These are phyloP conservation scores for Mixia osmundae DNA, from an alignment of 1,284 basidiomycete species.

Conservation along the genomic window DNA sequence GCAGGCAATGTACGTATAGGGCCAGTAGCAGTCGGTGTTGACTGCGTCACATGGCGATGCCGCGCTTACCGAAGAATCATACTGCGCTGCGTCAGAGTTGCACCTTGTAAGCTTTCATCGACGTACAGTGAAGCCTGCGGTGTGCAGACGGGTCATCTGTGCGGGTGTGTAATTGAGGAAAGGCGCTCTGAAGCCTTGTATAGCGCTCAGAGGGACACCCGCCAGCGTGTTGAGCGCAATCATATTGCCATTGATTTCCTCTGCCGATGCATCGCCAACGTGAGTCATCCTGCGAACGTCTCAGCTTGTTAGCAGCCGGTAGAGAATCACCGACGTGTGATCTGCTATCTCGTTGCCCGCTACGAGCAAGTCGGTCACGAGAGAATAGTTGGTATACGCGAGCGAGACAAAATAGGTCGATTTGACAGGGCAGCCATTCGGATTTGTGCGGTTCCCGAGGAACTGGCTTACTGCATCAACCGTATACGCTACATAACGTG, in stretches of 20 bases:
- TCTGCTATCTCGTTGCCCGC: constrained; percentile 70
- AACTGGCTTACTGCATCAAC: constrained; percentile 31
- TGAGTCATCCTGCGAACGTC: constrained; percentile 62
- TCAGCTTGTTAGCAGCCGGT: background rate
- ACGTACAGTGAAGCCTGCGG: constrained; percentile 8
- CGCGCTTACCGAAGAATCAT: constrained; percentile 43
- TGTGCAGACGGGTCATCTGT: constrained; percentile 10
- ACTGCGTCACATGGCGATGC: constrained; percentile 43
- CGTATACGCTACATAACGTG: too few relatives aligned
- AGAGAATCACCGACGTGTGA: constrained; percentile 40
- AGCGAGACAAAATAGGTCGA: constrained; percentile 53
- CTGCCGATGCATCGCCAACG: constrained; percentile 28
- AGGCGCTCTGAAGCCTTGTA: constrained; percentile 54
- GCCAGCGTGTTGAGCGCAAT: constrained; percentile 48
- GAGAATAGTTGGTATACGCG: constrained; percentile 35
- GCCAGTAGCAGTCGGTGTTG: constrained; percentile 33
- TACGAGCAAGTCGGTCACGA: constrained; percentile 59
- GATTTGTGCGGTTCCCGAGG: constrained; percentile 49
- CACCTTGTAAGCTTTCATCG: background rate
- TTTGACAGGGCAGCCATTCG: constrained; percentile 50
- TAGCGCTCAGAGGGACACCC: constrained; percentile 47
- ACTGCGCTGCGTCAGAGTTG: too few relatives aligned
- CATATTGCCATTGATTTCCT: constrained; percentile 53
- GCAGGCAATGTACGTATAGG: too few relatives aligned
- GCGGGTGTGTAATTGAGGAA: constrained; percentile 39